Evolutionary conservation across 768 basidiomycete species (phyloP), one percentile per base, ranked within the genome.

Genomic region (Lepiota subincarnata): DNA sequence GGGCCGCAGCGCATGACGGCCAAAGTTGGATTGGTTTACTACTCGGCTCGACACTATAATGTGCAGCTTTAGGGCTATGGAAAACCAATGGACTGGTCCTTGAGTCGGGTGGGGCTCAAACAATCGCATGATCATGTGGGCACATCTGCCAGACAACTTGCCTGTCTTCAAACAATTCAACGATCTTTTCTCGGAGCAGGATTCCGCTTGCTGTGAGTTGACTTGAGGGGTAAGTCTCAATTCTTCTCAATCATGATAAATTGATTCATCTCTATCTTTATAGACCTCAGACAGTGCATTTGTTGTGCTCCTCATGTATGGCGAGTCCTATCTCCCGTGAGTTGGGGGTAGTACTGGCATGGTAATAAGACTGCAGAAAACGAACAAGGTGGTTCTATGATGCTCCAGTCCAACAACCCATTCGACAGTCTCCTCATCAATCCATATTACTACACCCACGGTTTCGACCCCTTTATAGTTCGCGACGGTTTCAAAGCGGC

Each of bases 401-500:
- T 58, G 6, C 50, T 79, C 46, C 71, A 66, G 39, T 72, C 75
- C 10, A 69, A 64, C 14, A 62, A 71, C 57, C 67, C 76, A 12
- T 78, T 79, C 62, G 68, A 66, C 42, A 31, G 63, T 16, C 79
- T 80, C 0, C 42, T 65, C 13, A 79, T 82, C 61, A 69, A 82
- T 58, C 48, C 50, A n/a, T 47, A 46, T 12, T 50, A 22, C 16
- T 43, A 47, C 19, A 50, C 55, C 4, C 44, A 53, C 26, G 26
- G 24, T 2, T 55, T 53, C 37, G 55, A 57, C 26, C 10, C 55
- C 31, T 28, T 28, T 73, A 75, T 0, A 70, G 70, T 50, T 22
- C 36, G 22, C 2, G 52, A 57, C 24, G 58, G 50, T 14, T 6
- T 50, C 40, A 55, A 56, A 12, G 55, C 60, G 16, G 47, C 50